Evolutionary conservation across 768 basidiomycete genomes (phyloP).

Genomic region (Trametes elegans): DNA sequence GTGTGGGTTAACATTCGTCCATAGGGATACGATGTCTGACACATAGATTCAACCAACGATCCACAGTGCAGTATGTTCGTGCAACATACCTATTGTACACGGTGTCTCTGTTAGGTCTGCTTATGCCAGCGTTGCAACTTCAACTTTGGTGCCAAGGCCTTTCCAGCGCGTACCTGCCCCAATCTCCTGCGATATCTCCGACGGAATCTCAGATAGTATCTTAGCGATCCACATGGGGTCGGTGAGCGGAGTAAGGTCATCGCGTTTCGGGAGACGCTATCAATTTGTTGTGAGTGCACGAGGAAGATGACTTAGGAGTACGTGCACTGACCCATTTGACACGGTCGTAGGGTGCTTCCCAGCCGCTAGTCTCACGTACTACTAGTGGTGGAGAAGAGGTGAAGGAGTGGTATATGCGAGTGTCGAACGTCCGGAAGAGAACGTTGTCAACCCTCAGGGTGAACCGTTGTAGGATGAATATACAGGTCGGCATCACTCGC

Average conservation of each 20-base stretch:
- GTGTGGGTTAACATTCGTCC: background rate
- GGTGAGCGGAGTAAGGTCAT: conserved; percentile 87
- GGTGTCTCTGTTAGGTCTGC: background rate
- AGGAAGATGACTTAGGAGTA: background rate
- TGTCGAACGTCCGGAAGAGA: conserved; percentile 87
- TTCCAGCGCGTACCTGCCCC: conserved; percentile 84
- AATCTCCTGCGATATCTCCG: conserved; percentile 51
- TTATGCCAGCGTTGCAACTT: conserved; percentile 44
- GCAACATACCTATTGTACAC: background rate
- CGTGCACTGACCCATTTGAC: conserved; percentile 63
- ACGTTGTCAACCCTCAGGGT: conserved; percentile 95
- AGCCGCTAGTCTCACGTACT: conserved; percentile 80
- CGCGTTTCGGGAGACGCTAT: conserved; percentile 65
- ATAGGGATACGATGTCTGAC: background rate
- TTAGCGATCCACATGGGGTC: conserved; percentile 82
- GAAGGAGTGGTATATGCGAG: conserved; percentile 87
- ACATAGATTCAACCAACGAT: background rate
- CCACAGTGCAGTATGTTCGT: background rate
- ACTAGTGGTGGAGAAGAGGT: conserved; percentile 55
- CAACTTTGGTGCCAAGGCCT: conserved; percentile 65
- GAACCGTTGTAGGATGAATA: conserved; percentile 88
- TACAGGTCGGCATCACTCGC: conserved; percentile 96
- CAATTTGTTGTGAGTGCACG: background rate
- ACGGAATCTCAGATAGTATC: conserved; percentile 60
- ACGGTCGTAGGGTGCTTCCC: conserved; percentile 86